Conservation (phyloP, 305 asterid species). For the Ilex paraguariensis region DNA sequence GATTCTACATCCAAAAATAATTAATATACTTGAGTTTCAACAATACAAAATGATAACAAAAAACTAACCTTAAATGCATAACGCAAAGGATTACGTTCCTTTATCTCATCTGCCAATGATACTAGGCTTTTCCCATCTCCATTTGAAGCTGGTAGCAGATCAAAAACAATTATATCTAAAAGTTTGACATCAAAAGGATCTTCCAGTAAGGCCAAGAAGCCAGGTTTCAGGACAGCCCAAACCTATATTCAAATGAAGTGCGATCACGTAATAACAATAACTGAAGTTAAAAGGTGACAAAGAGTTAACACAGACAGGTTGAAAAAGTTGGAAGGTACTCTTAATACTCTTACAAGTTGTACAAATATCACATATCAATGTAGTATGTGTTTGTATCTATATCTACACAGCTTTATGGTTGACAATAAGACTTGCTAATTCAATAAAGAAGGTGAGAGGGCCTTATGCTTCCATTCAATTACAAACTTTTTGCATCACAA, state of each 20-base stretch:
- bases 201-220: conserved; percentile 84
- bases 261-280: conserved; percentile 3
- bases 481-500: no score
- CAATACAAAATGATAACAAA: conserved; percentile 6
- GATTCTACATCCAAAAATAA: no score
- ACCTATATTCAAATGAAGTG: conserved; percentile 48
- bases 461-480: no score
- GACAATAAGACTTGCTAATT: no score
- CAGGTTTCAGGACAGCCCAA: conserved; percentile 92
- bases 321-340: no score
- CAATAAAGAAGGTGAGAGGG: no score
- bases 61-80: conserved; percentile 74
- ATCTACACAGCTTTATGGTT: no score
- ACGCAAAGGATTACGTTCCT: conserved; percentile 65
- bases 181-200: conserved; percentile 69
- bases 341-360: no score
- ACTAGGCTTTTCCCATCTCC: conserved; percentile 42
- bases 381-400: no score
- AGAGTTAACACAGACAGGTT: no score
- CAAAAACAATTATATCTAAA: conserved; percentile 72
- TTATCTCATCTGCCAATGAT: conserved; percentile 49
- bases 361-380: no score
- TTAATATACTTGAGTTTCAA: no score
- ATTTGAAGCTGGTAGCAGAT: conserved; percentile 49
- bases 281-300: neutral